Base-by-base conservation (phyloP, 75 land plant genomes). In the Ceratopteris richardii region DNA sequence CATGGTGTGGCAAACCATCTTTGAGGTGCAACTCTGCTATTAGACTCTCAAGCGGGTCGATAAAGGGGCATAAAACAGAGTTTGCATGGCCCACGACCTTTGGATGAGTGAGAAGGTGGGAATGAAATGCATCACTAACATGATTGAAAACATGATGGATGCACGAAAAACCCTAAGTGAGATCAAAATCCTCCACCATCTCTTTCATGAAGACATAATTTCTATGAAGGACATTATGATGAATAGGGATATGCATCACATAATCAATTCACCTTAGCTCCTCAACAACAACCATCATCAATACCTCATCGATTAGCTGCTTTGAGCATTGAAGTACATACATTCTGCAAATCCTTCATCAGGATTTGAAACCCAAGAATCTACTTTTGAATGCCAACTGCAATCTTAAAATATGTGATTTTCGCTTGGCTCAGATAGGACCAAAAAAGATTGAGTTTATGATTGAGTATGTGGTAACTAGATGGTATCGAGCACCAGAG, bases 21-120 rank as follows among this genome's bases (percentile, higher is more conserved):
- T 86, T 20, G 86, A 82, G 68, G 68, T 79, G 16, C 83, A 86
- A 51, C 65, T 66, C 21, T 79, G 76, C 54, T 86, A 86, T 57
- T 65, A 76, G 0, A 90, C 95, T 0, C 76, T 89, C 56, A 71
- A 87, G 78, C 90, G 90, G 10, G 80, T 89, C 25, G 95, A 90
- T 17, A 89, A 83, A 54, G 95, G 95, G 23, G 95, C 95, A 11
- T 89, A 89, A 62, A 90, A 90, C 10, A 78, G 86, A 51, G 95
- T 89, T 13, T 89, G 95, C 81, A 85, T 58, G 21, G 69, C 48
- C 18, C 39, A 33, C 27, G 82, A 82, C 54, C 58, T 39, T 39
- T 78, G 79, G 27, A 82, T 68, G 21, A 74, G 71, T 25, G 90
- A 82, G 59, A 80, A 75, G 58, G 77, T 82, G 1, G 87, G 83